Evolutionary conservation across 2,329 filamentous ascomycete genomes (phyloP), one percentile per base, ranked within the genome.

Genomic region (Diaporthe destruens): DNA sequence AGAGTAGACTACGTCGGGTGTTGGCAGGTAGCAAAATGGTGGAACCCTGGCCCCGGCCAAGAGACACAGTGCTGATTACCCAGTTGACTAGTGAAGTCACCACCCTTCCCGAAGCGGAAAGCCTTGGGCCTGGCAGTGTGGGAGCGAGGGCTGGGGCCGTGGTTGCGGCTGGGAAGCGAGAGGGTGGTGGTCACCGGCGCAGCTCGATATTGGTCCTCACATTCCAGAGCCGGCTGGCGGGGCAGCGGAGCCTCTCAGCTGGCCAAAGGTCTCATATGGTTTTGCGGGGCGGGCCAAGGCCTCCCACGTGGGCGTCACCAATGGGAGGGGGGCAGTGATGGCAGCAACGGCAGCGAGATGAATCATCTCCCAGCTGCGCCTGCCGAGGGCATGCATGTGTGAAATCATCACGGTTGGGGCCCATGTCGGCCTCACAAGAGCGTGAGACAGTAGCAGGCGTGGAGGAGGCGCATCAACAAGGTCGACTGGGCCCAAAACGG

Each of bases 191-290:
- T 75, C 68, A 75, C 71, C 63, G 71, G 73, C 57, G 16, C 69
- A 70, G 65, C 56, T 53, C 44, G 65, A 68, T 55, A 71, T 72
- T 42, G 68, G n/a, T 34, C n/a, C n/a, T 61, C 44, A 44, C 74
- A 75, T 74, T 74, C 73, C 73, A 71, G 61, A 68, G 65, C 65
- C 42, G 72, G 72, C 71, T 71, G 72, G 71, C 72, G 61, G 61
- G 56, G 65, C 42, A 65, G 49, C 69, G 68, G 53, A 59, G 65
- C 42, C 69, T 55, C 69, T 71, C 59, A 59, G 69, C 72, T 66
- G 72, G 65, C 55, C 57, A 23, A 39, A 67, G 51, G 51, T 59
- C 73, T 74, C 73, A 66, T 39, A 69, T 69, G 42, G 71, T 61
- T 49, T 54, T 47, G 69, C 67, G 74, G 71, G 56, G 56, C 71